These are phyloP conservation scores for Allodekkera sacchari DNA, from an alignment of 805 yeast genomes.

Conservation along the genomic window DNA sequence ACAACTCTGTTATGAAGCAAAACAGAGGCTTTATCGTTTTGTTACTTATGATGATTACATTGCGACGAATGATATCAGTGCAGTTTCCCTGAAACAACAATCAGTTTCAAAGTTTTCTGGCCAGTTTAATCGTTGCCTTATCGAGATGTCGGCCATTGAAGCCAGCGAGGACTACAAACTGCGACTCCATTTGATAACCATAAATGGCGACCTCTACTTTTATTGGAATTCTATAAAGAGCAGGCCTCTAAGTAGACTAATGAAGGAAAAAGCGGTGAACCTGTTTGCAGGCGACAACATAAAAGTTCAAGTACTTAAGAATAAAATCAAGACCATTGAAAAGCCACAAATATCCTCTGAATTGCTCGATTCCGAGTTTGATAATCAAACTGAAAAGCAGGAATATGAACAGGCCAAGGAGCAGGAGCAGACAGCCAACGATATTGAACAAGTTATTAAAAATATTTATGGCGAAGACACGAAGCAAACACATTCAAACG, in stretches of 20 bases:
- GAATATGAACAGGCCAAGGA: background rate
- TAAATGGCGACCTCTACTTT: background rate
- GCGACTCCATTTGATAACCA: background rate
- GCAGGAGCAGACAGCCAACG: slow-evolving; percentile 1
- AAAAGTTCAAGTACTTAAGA: background rate
- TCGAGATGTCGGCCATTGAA: slow-evolving; percentile 1
- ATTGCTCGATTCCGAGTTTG: too few relatives aligned
- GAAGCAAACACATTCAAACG: background rate
- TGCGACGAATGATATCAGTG: background rate
- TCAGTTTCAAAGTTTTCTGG: background rate
- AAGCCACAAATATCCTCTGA: too few relatives aligned
- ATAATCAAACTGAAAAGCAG: background rate
- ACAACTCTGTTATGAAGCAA: slow-evolving; percentile 38
- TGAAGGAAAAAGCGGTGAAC: background rate
- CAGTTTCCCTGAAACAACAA: background rate
- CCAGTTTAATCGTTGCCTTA: background rate
- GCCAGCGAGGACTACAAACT: background rate
- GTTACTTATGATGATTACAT: slow-evolving; percentile 5
- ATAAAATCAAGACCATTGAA: background rate
- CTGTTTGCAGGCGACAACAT: too few relatives aligned
- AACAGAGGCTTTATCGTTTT: slow-evolving; percentile 59
- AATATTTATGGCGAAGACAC: background rate
- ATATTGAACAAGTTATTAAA: slow-evolving; percentile 1
- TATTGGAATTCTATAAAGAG: slow-evolving; percentile 3
- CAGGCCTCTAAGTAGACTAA: background rate